These are phyloP conservation scores for Verticillium albo-atrum DNA, from an alignment of 2,329 filamentous ascomycete genomes.

Conservation along the genomic window DNA sequence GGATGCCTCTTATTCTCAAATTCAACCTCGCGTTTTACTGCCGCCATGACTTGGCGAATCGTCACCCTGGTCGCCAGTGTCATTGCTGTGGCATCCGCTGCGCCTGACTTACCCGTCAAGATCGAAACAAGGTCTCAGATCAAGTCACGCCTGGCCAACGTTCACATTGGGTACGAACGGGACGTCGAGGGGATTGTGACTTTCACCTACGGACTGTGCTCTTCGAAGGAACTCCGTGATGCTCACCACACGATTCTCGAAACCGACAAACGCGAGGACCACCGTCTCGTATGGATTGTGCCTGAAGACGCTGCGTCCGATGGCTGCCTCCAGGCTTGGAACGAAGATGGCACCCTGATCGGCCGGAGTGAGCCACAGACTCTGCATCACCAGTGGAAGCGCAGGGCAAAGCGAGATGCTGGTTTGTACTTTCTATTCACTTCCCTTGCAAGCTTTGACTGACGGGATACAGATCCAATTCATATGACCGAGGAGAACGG, in stretches of 20 bases:
- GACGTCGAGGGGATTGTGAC: slow-evolving; percentile 12
- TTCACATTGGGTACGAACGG: slow-evolving; percentile 17
- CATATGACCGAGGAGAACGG: slow-evolving; percentile 47
- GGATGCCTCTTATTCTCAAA: too few relatives aligned
- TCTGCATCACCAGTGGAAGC: slow-evolving; percentile 20
- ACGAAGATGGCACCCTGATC: slow-evolving; percentile 20
- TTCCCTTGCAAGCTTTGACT: slow-evolving; percentile 13
- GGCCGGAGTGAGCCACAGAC: slow-evolving; percentile 30
- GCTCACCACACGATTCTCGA: slow-evolving; percentile 15
- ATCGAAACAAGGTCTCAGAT: slow-evolving; percentile 28
- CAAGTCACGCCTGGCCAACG: slow-evolving; percentile 27
- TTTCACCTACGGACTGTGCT: slow-evolving; percentile 18
- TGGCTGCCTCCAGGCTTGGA: slow-evolving; percentile 37
- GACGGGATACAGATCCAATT: slow-evolving; percentile 21
- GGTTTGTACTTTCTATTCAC: neutral
- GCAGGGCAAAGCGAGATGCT: slow-evolving; percentile 13
- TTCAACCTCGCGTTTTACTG: too few relatives aligned
- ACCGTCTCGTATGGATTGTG: slow-evolving; percentile 19
- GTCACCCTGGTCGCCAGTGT: slow-evolving; percentile 9
- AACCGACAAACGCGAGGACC: slow-evolving; percentile 11
- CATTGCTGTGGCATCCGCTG: slow-evolving; percentile 6
- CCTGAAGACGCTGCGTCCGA: slow-evolving; percentile 16
- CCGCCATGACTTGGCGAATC: slow-evolving; percentile 9
- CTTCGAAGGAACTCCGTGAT: slow-evolving; percentile 2
- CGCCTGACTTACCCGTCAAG: slow-evolving; percentile 19